These are phyloP conservation scores for Vitis rotundifolia DNA, from an alignment of 164 flowering plant genomes.

Conservation along the genomic window DNA sequence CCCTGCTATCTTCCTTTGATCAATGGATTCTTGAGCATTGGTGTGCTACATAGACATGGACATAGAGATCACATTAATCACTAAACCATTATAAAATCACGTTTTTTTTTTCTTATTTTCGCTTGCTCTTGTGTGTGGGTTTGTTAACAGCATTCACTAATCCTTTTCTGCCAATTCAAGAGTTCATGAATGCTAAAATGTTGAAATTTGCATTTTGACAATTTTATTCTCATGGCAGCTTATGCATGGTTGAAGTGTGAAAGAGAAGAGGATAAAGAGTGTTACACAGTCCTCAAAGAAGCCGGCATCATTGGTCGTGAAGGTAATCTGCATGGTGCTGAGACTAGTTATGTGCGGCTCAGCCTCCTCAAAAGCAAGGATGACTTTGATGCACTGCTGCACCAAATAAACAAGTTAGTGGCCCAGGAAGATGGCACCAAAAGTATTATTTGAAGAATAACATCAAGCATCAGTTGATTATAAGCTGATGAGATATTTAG, in stretches of 20 bases:
- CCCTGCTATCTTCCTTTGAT: too few species aligned
- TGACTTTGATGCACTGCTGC: slow-evolving; percentile 34
- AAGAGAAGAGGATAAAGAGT: slow-evolving; percentile 58
- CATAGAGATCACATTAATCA: too few species aligned
- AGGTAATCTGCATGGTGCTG: slow-evolving; percentile 42
- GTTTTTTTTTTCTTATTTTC: too few species aligned
- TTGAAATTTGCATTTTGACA: background rate
- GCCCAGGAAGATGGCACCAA: slow-evolving; percentile 23
- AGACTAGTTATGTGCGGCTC: slow-evolving; percentile 46
- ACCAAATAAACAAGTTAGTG: slow-evolving; percentile 25
- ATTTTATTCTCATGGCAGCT: slow-evolving; percentile 32
- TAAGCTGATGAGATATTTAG: background rate
- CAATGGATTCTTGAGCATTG: too few species aligned
- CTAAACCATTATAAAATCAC: too few species aligned
- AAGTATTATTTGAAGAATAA: slow-evolving; percentile 15
- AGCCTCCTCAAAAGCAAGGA: slow-evolving; percentile 49
- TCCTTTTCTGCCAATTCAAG: background rate
- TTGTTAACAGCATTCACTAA: background rate
- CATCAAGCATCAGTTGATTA: background rate
- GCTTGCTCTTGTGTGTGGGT: too few species aligned
- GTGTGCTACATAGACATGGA: too few species aligned
- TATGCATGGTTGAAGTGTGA: slow-evolving; percentile 83
- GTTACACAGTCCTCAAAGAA: slow-evolving; percentile 39
- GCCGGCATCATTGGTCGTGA: slow-evolving; percentile 51
- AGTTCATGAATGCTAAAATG: background rate